These are phyloP conservation scores for Syzygium aqueum DNA, from an alignment of 345 rosid genomes.

Conservation along the genomic window DNA sequence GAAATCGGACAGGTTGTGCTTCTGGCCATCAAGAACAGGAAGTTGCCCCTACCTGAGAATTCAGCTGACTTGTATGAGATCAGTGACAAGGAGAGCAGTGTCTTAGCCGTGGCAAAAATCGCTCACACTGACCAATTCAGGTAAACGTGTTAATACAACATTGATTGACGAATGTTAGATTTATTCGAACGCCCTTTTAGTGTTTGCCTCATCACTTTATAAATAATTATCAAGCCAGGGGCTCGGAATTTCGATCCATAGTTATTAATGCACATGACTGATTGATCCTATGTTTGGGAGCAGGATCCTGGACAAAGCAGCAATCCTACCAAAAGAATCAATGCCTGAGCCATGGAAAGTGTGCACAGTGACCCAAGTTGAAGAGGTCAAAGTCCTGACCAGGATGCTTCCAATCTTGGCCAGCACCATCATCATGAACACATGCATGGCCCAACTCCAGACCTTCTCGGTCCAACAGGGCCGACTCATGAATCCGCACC, in stretches of 20 bases:
- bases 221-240: background rate
- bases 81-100: conserved; percentile 7
- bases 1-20: conserved; percentile 17
- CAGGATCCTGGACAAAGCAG: conserved; percentile 40
- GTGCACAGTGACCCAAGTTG: conserved; percentile 47
- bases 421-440: conserved; percentile 33
- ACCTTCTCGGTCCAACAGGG: conserved; percentile 36
- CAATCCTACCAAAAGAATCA: conserved; percentile 11
- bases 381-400: conserved; percentile 32
- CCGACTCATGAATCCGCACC: conserved; percentile 12
- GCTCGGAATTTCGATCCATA: background rate
- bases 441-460: conserved; percentile 34
- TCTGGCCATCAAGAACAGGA: conserved; percentile 28
- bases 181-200: background rate
- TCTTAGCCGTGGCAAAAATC: conserved; percentile 9
- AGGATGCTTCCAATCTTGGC: conserved; percentile 35
- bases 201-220: background rate
- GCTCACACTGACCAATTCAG: conserved; percentile 43
- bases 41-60: conserved; percentile 22
- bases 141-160: background rate
- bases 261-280: background rate
- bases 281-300: background rate
- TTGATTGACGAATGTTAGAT: background rate
- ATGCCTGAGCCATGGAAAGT: conserved; percentile 8
- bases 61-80: conserved; percentile 27